These are phyloP conservation scores for Talaromyces sp. DNA, from an alignment of 2,329 filamentous ascomycete genomes.

Conservation along the genomic window DNA sequence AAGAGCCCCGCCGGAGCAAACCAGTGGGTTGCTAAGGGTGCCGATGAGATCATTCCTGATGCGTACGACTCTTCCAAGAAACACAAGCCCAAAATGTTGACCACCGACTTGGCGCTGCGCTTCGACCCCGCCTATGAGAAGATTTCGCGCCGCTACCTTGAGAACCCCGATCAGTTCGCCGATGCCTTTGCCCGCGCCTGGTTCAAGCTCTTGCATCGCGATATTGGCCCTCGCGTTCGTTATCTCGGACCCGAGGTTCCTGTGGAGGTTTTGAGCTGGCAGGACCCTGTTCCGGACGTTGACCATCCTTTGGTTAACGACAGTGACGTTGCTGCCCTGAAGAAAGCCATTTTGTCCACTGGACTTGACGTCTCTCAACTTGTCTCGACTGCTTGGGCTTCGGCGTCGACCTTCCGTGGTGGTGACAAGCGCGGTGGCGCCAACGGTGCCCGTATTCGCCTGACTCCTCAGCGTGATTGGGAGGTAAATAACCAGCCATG, in stretches of 20 bases:
- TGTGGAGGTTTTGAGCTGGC: constrained; percentile 65
- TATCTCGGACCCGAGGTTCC: constrained; percentile 74
- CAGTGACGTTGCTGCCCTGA: constrained; percentile 61
- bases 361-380: constrained; percentile 59
- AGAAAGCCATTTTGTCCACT: constrained; percentile 63
- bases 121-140: constrained; percentile 70
- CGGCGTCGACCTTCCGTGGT: constrained; percentile 67
- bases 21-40: constrained; percentile 71
- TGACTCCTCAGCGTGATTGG: constrained; percentile 69
- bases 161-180: constrained; percentile 63
- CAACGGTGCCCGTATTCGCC: constrained; percentile 73
- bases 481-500: constrained; percentile 68
- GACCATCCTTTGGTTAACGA: constrained; percentile 57
- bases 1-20: constrained; percentile 72
- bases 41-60: constrained; percentile 64
- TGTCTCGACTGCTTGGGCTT: constrained; percentile 63
- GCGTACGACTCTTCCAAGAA: constrained; percentile 67
- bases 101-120: constrained; percentile 68
- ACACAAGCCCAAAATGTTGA: constrained; percentile 72
- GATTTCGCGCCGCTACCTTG: constrained; percentile 66
- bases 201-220: constrained; percentile 81
- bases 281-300: constrained; percentile 64
- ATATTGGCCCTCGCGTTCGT: constrained; percentile 66
- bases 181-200: constrained; percentile 69
- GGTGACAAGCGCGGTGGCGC: constrained; percentile 79